Evolutionary conservation across 345 rosid genomes (phyloP), one percentile per base, ranked within the genome.

Genomic region (Eucalyptus tenuipes): DNA sequence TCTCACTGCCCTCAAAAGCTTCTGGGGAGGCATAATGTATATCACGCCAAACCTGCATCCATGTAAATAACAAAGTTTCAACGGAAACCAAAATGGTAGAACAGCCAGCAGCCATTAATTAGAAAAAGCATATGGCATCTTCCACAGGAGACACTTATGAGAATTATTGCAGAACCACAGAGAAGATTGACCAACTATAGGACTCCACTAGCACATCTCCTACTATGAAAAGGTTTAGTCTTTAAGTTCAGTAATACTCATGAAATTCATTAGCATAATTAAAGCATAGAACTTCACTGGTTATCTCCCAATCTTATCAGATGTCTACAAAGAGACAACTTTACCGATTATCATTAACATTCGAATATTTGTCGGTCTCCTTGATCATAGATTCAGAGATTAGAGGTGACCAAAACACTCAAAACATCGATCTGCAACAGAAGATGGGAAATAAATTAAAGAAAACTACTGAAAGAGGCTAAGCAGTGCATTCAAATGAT

Each of bases 1-100:
- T 89, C 71, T 91, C 94, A 57, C 89, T 80, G 47, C 84, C 90
- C 55, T 86, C 27, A 27, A 87, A 85, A 49, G 66, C 88, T 44
- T 94, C 98, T 14, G 90, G 45, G 5, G 97, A 95, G 15, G 95
- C 95, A 91, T 98, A 98, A 49, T 91, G 92, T 89, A 97, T 82
- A 89, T 95, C 99, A 68, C 91, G 93, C 98, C 99, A 96, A 42
- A 88, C 94, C 24, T 89, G 61, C 42, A 75, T 75, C 82, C 15
- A 37, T 40, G 4, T 75, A 37, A 75, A 75, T 75, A 37, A 47
- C 8, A 37, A 37, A 37, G 82, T 75, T 22, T 53, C 45, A 85
- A 5, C 2, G 18, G 50, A 22, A 86, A 47, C 29, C 27, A 85
- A 55, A 84, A 44, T 57, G 82, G 45, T 22, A 18, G 27, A 75